Evolutionary conservation across 1,284 basidiomycete genomes (phyloP).

Genomic region (Puccinia coronata): DNA sequence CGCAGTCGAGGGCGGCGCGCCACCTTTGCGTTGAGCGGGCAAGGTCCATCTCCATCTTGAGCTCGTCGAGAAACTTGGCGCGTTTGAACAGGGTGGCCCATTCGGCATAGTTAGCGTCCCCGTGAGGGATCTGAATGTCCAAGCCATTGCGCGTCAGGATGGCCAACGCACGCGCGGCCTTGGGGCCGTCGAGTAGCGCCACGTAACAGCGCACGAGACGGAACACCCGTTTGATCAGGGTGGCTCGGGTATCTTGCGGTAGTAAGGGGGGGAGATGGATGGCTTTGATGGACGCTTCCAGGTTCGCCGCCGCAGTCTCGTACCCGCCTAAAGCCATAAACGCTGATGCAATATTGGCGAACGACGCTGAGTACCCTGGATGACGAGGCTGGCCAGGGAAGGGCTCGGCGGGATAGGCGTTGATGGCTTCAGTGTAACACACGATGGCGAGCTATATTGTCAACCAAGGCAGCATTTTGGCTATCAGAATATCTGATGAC

Average conservation of each 20-base stretch:
- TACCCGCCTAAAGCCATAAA: constrained; percentile 30
- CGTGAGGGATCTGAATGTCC: neutral
- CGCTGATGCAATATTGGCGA: constrained; percentile 30
- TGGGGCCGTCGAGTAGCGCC: constrained; percentile 9
- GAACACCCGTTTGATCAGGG: constrained; percentile 23
- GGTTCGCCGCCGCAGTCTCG: neutral
- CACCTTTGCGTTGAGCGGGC: constrained; percentile 1
- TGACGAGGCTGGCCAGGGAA: constrained; percentile 2
- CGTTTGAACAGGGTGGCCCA: neutral
- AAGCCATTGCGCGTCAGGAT: neutral
- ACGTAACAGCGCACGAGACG: constrained; percentile 26
- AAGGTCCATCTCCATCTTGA: neutral
- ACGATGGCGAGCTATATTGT: neutral
- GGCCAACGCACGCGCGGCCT: neutral
- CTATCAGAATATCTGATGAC: neutral
- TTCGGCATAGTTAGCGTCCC: neutral
- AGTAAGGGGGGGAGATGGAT: constrained; percentile 12
- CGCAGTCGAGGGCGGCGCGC: neutral
- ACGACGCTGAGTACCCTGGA: constrained; percentile 18
- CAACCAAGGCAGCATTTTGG: too few relatives aligned
- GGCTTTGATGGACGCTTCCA: constrained; percentile 14
- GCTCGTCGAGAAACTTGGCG: neutral
- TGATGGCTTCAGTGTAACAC: constrained; percentile 11
- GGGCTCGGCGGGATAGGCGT: neutral
- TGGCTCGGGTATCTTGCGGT: neutral